Conservation (phyloP, 2,329 filamentous ascomycete genomes). For the Claviceps humidiphila region DNA sequence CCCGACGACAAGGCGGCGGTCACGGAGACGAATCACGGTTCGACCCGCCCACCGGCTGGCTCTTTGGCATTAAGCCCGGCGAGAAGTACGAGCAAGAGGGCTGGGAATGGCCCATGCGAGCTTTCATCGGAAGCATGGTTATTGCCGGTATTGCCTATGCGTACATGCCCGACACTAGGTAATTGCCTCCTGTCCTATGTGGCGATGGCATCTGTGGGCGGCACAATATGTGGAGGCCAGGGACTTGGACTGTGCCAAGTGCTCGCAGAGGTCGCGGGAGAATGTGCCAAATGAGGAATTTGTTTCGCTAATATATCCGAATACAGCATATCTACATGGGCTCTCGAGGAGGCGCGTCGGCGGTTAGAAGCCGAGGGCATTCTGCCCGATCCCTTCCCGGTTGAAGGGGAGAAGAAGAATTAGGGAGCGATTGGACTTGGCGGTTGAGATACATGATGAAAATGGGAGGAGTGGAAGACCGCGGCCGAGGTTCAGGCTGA, state of each 20-base stretch:
- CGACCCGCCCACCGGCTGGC: conserved; percentile 81
- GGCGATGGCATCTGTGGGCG: background rate
- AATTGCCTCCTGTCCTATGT: conserved; percentile 30
- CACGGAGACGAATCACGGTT: conserved; percentile 57
- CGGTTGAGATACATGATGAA: background rate
- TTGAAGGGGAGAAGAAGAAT: conserved; percentile 36
- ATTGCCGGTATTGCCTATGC: conserved; percentile 70
- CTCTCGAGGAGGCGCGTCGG: conserved; percentile 88
- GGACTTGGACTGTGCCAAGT: no score
- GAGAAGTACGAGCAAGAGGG: conserved; percentile 94
- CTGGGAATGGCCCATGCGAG: conserved; percentile 81
- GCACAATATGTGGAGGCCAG: background rate
- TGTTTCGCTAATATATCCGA: background rate
- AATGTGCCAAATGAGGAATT: background rate
- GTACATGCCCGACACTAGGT: conserved; percentile 98
- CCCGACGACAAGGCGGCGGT: conserved; percentile 27
- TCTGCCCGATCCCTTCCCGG: conserved; percentile 52
- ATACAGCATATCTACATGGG: conserved; percentile 93
- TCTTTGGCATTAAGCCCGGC: conserved; percentile 86
- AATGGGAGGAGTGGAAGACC: conserved; percentile 4
- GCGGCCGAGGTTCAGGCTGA: background rate
- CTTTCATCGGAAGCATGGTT: conserved; percentile 67
- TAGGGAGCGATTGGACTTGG: conserved; percentile 8
- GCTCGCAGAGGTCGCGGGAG: no score
- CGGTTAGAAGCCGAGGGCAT: conserved; percentile 94